Conservation (phyloP, 768 basidiomycete species). For the Boletus tomentosulus region DNA sequence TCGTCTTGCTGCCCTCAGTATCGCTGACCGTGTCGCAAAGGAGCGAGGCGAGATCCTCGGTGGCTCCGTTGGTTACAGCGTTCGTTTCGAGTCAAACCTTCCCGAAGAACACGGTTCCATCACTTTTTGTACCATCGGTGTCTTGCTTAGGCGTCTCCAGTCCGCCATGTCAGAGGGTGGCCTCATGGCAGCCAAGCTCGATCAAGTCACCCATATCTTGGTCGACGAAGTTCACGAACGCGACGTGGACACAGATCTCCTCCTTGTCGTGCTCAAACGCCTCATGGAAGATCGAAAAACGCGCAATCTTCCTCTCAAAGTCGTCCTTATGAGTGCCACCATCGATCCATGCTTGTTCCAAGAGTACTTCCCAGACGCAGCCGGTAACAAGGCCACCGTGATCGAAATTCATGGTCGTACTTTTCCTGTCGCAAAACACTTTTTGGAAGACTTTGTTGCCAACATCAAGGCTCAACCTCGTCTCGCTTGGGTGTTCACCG, state of each 20-base stretch:
- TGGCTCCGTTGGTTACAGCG: conserved; percentile 80
- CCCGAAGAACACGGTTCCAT: conserved; percentile 81
- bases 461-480: conserved; percentile 40
- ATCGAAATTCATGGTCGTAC: conserved; percentile 88
- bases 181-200: conserved; percentile 42
- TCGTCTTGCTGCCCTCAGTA: conserved; percentile 85
- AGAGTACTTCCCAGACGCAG: conserved; percentile 71
- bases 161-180: conserved; percentile 52
- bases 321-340: conserved; percentile 94
- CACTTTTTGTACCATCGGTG: conserved; percentile 90
- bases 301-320: conserved; percentile 69
- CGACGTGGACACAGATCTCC: conserved; percentile 87
- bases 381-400: conserved; percentile 58
- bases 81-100: conserved; percentile 80
- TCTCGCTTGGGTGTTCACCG: conserved; percentile 60
- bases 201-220: conserved; percentile 82
- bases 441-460: conserved; percentile 73
- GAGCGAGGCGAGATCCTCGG: conserved; percentile 79
- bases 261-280: conserved; percentile 86
- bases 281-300: conserved; percentile 70
- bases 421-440: conserved; percentile 80
- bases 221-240: conserved; percentile 98
- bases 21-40: conserved; percentile 86
- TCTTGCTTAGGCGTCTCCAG: conserved; percentile 86
- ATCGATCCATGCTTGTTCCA: conserved; percentile 90